Conservation (phyloP, 1,284 basidiomycete species). For the Austroboletus novae-zelandiae region DNA sequence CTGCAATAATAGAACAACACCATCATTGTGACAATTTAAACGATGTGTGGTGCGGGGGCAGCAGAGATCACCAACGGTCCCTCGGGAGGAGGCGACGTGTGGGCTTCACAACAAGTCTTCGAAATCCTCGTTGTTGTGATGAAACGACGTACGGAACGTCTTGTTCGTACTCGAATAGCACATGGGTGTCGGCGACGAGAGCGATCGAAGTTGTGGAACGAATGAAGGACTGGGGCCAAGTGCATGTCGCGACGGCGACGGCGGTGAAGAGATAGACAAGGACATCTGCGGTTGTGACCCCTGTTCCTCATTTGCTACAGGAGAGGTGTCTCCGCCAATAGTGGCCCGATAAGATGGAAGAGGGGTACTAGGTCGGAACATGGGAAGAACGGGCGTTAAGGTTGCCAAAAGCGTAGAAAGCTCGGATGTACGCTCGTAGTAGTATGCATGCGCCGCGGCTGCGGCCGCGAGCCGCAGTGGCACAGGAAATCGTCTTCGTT, state of each 20-base stretch:
- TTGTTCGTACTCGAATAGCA: conserved; percentile 4
- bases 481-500: conserved; percentile 25
- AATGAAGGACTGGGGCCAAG: conserved; percentile 17
- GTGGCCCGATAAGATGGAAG: conserved; percentile 23
- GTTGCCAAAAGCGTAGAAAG: conserved; percentile 6
- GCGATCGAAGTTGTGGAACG: conserved; percentile 21
- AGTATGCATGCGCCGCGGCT: conserved; percentile 29
- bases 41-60: conserved; percentile 13
- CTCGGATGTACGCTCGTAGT: conserved; percentile 26
- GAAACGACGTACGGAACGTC: conserved; percentile 14
- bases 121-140: conserved; percentile 14
- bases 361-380: conserved; percentile 9
- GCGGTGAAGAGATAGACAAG: conserved; percentile 8
- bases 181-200: conserved; percentile 19
- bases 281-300: conserved; percentile 23
- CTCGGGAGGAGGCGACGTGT: conserved; percentile 30
- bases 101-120: conserved; percentile 30
- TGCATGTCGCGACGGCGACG: conserved; percentile 6
- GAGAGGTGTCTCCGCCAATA: neutral
- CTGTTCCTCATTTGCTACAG: neutral
- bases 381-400: neutral
- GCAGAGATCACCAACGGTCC: conserved; percentile 25
- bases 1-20: too few species aligned
- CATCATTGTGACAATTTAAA: too few species aligned
- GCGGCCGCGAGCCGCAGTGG: conserved; percentile 14